These are phyloP conservation scores for Pythium insidiosum DNA, from an alignment of 352 stramenopile genomes.

Conservation along the genomic window DNA sequence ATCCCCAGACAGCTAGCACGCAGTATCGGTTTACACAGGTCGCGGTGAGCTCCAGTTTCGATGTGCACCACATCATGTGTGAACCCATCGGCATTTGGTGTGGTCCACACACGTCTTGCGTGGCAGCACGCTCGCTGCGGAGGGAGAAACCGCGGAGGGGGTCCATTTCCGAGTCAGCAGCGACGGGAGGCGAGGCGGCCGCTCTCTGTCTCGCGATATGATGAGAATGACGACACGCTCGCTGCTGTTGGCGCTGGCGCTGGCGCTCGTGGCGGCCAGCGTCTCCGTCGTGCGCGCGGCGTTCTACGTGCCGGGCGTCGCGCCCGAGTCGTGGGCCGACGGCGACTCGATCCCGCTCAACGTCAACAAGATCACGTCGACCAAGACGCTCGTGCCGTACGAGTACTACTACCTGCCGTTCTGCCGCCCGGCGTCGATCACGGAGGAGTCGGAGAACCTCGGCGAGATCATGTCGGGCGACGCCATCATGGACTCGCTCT, in stretches of 20 bases:
- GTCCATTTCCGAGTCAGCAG: too few species aligned
- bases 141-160: too few species aligned
- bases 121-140: too few species aligned
- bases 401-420: conserved; percentile 98
- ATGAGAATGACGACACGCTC: too few species aligned
- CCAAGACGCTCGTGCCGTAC: conserved; percentile 97
- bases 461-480: conserved; percentile 90
- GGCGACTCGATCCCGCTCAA: conserved; percentile 88
- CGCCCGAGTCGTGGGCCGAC: conserved; percentile 73
- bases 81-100: too few species aligned
- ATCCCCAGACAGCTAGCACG: too few species aligned
- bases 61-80: too few species aligned
- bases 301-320: conserved; percentile 83
- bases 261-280: conserved; percentile 17
- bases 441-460: conserved; percentile 88
- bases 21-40: too few species aligned
- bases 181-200: too few species aligned
- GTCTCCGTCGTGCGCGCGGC: conserved; percentile 28
- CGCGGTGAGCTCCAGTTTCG: too few species aligned
- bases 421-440: conserved; percentile 78
- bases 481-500: conserved; percentile 89
- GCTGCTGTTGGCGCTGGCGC: conserved; percentile 3
- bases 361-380: conserved; percentile 98
- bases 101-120: too few species aligned
- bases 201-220: too few species aligned